Percentiles rank a stretch among this genome's conserved stretches.
phyloP scores from a whole-genome alignment of 306 rosid genomes.

The Medicago arabica region DNA sequence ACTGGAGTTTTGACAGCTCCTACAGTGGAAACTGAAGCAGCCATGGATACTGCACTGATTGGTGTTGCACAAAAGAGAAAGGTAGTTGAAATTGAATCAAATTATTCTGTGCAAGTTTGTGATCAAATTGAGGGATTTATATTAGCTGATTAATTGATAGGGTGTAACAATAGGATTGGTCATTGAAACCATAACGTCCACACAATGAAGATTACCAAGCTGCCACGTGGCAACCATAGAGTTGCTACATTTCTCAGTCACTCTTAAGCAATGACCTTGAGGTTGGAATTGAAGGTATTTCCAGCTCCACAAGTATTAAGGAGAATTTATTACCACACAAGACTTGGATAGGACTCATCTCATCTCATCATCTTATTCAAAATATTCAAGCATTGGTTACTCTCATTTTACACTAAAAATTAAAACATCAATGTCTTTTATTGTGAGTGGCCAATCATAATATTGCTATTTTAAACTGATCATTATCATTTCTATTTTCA shows the following conservation, averaged over 20 bases:
- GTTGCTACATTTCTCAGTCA: conserved; percentile 32
- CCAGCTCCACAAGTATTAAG: conserved; percentile 61
- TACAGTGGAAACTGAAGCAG: conserved; percentile 80
- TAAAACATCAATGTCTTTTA: conserved; percentile 9
- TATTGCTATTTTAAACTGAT: background rate
- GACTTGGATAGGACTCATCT: conserved; percentile 25
- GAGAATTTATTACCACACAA: conserved; percentile 53
- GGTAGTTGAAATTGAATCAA: conserved; percentile 9
- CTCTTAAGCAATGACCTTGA: conserved; percentile 28
- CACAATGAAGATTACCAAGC: conserved; percentile 64
- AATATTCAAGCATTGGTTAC: conserved; percentile 33
- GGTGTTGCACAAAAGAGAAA: background rate
- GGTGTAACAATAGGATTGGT: conserved; percentile 58
- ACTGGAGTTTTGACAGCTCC: conserved; percentile 81
- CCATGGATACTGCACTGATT: conserved; percentile 54
- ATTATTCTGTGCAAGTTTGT: conserved; percentile 34
- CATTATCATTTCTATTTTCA: background rate
- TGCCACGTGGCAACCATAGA: conserved; percentile 66
- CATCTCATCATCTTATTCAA: conserved; percentile 15
- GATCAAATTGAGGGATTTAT: conserved; percentile 57
- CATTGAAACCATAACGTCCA: conserved; percentile 52
- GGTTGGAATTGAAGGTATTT: conserved; percentile 56
- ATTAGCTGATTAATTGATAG: conserved; percentile 41
- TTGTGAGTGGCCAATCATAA: conserved; percentile 23
- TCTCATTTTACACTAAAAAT: conserved; percentile 36